A percentile compares a stretch with the other conserved stretches of the same genome.
phyloP scores from a whole-genome alignment of 805 yeast species.

The Candida ovalis region DNA sequence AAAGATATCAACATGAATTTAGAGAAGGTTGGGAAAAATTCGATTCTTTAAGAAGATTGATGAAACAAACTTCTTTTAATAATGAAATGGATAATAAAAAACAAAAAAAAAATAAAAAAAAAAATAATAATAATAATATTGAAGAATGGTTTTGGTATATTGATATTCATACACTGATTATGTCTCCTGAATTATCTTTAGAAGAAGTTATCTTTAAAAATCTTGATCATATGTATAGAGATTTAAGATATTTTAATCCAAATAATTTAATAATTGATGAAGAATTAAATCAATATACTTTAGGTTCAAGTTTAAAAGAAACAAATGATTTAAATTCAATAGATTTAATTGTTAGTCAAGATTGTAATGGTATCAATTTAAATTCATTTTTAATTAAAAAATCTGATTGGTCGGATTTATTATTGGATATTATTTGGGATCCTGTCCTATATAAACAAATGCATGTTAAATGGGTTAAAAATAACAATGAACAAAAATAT shows the following conservation, averaged over 20 bases:
- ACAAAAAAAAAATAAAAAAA: too few species aligned
- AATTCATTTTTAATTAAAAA: slow-evolving; percentile 37
- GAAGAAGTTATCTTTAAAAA: slow-evolving; percentile 34
- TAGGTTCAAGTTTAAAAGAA: slow-evolving; percentile 21
- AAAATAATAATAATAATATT: slow-evolving; percentile 19
- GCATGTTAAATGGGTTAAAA: slow-evolving; percentile 31
- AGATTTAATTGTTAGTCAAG: slow-evolving; percentile 37
- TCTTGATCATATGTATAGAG: slow-evolving; percentile 30
- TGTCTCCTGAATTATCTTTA: slow-evolving; percentile 36
- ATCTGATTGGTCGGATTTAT: slow-evolving; percentile 35
- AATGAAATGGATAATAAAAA: slow-evolving; percentile 19
- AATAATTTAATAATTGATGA: slow-evolving; percentile 31
- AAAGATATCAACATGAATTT: slow-evolving; percentile 46
- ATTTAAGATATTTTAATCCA: slow-evolving; percentile 35
- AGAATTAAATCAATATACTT: slow-evolving; percentile 20
- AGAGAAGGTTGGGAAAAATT: slow-evolving; percentile 45
- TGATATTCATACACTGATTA: slow-evolving; percentile 37
- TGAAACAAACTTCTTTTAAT: slow-evolving; percentile 27
- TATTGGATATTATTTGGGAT: slow-evolving; percentile 38
- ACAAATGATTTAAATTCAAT: slow-evolving; percentile 30
- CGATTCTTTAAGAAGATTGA: slow-evolving; percentile 33
- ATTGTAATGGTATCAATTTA: slow-evolving; percentile 40
- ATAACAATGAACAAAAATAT: slow-evolving; percentile 21
- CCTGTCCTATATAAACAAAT: slow-evolving; percentile 37
- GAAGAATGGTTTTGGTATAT: slow-evolving; percentile 42